Evolutionary conservation across 441 rosid genomes (phyloP).

Genomic region (Omphalea diandra): DNA sequence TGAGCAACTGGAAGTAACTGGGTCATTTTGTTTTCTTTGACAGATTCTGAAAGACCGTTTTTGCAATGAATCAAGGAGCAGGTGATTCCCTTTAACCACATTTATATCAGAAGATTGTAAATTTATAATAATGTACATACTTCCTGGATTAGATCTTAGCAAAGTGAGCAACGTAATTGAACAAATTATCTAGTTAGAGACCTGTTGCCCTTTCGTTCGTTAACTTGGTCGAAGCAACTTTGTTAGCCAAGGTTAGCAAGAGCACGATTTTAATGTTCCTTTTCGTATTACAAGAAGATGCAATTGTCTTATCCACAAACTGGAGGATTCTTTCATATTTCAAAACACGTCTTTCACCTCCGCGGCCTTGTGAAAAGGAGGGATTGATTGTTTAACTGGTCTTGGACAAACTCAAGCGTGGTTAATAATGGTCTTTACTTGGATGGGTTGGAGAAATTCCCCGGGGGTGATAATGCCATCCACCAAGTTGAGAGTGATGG

Average conservation of each 20-base stretch:
- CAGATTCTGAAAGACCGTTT: conserved; percentile 21
- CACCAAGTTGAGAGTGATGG: not conserved
- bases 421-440: too few species aligned
- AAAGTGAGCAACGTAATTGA: conserved; percentile 6
- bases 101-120: conserved; percentile 12
- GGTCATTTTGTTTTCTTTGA: not conserved
- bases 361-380: not conserved
- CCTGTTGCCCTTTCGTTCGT: not conserved
- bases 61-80: not conserved
- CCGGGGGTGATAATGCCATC: too few species aligned
- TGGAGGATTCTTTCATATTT: not conserved
- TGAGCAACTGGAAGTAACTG: not conserved
- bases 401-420: not conserved
- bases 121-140: conserved; percentile 16
- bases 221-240: conserved; percentile 12
- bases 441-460: too few species aligned
- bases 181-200: not conserved
- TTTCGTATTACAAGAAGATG: not conserved
- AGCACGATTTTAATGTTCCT: not conserved
- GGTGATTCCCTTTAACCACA: conserved; percentile 16
- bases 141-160: conserved; percentile 6
- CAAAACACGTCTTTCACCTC: not conserved
- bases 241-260: not conserved
- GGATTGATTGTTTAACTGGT: not conserved
- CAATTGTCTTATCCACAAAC: not conserved